A percentile compares a stretch with the other conserved stretches of the same genome.
phyloP scores from a whole-genome alignment of 1,284 basidiomycete genomes.

The Ustilago bromivora region DNA sequence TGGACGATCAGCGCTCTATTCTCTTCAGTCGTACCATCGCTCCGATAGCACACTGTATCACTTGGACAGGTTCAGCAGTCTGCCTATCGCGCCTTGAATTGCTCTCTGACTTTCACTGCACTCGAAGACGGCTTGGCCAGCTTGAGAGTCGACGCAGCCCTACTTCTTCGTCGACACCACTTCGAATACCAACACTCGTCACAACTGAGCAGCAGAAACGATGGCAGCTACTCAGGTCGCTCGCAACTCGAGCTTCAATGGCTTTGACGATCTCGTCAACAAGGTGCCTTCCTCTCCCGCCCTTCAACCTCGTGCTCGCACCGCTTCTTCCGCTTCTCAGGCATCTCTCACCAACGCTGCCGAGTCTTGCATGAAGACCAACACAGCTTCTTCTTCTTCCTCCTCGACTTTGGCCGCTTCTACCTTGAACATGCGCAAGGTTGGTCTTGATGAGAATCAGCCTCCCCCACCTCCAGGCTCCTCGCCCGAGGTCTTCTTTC shows the following conservation, averaged over 20 bases:
- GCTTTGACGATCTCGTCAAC: constrained; percentile 56
- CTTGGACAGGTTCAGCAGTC: not conserved
- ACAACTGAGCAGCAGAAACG: not conserved
- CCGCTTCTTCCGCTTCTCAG: constrained; percentile 17
- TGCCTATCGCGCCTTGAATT: not conserved
- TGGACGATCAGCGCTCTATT: not conserved
- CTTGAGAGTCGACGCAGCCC: constrained; percentile 31
- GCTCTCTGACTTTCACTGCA: not conserved
- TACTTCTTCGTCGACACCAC: not conserved
- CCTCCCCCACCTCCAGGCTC: constrained; percentile 56
- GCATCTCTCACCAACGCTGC: constrained; percentile 6
- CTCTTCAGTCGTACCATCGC: not conserved
- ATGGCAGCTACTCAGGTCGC: constrained; percentile 56
- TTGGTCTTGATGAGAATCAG: constrained; percentile 56
- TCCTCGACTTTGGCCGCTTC: constrained; percentile 10
- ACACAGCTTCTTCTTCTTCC: not conserved
- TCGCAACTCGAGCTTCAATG: constrained; percentile 46
- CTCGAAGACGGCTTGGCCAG: constrained; percentile 42
- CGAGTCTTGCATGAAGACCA: constrained; percentile 3
- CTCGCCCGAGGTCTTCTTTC: constrained; percentile 55
- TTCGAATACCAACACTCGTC: not conserved
- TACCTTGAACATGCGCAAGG: constrained; percentile 51
- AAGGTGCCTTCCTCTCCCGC: constrained; percentile 50
- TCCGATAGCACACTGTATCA: not conserved
- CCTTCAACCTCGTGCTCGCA: constrained; percentile 34